Evolutionary conservation across 441 rosid species (phyloP).

Genomic region (Croton laevigatus): DNA sequence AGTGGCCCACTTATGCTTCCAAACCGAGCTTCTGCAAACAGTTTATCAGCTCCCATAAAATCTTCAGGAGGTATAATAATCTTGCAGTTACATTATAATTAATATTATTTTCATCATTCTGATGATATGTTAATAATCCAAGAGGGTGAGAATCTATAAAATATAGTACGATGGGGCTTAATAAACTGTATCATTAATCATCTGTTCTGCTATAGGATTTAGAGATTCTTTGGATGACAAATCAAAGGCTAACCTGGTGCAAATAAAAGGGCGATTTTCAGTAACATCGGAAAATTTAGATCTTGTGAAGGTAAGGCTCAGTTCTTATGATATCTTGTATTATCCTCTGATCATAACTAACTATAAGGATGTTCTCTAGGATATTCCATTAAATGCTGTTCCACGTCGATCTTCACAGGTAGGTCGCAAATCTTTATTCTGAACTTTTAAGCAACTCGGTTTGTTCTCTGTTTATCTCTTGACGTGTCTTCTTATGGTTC

Average conservation of each 20-base stretch:
- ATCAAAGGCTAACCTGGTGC: slow-evolving; percentile 86
- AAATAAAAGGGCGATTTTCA: slow-evolving; percentile 94
- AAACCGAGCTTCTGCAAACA: slow-evolving; percentile 94
- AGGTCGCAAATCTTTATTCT: slow-evolving; percentile 34
- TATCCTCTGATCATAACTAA: slow-evolving; percentile 40
- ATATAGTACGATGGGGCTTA: neutral
- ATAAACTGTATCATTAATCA: neutral
- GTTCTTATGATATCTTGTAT: slow-evolving; percentile 21
- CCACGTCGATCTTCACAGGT: slow-evolving; percentile 89
- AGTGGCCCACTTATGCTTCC: slow-evolving; percentile 98
- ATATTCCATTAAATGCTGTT: slow-evolving; percentile 74
- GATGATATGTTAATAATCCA: neutral
- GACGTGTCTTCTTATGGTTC: slow-evolving; percentile 26
- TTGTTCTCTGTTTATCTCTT: slow-evolving; percentile 22
- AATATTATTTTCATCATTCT: slow-evolving; percentile 1
- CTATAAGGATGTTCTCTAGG: slow-evolving; percentile 54
- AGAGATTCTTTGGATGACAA: slow-evolving; percentile 94
- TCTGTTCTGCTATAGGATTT: slow-evolving; percentile 52
- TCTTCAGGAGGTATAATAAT: slow-evolving; percentile 76
- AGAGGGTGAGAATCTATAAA: neutral
- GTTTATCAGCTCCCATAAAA: slow-evolving; percentile 96
- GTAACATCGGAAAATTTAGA: slow-evolving; percentile 98
- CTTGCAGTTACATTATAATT: slow-evolving; percentile 14
- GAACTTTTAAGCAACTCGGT: slow-evolving; percentile 16
- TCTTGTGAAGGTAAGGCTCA: slow-evolving; percentile 72